Conservation (phyloP, 129 eudicot genomes). For the Rutidosis leptorrhynchoides region DNA sequence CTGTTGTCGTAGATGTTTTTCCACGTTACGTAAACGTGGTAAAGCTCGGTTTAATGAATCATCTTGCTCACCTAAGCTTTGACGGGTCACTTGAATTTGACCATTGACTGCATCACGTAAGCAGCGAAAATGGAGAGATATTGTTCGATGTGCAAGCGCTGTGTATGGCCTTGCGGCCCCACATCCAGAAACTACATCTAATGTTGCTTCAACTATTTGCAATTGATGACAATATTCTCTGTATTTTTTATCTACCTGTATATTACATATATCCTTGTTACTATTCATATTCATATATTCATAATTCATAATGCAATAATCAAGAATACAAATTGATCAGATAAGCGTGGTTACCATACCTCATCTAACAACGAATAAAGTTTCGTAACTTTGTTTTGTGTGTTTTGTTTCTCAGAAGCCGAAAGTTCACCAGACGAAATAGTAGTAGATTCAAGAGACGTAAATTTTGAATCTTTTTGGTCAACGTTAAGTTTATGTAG, state of each 20-base stretch:
- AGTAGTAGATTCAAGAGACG: slow-evolving; percentile 37
- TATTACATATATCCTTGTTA: slow-evolving; percentile 10
- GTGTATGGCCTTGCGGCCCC: slow-evolving; percentile 91
- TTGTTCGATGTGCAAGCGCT: slow-evolving; percentile 68
- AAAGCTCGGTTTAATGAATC: slow-evolving; percentile 42
- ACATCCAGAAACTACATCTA: slow-evolving; percentile 64
- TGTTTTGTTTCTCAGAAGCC: slow-evolving; percentile 62
- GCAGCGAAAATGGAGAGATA: slow-evolving; percentile 80
- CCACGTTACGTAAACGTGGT: slow-evolving; percentile 79
- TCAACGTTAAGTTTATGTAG: too few species aligned
- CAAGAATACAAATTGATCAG: neutral
- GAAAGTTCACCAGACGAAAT: slow-evolving; percentile 56
- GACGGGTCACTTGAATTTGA: slow-evolving; percentile 57
- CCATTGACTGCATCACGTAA: slow-evolving; percentile 65
- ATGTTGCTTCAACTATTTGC: slow-evolving; percentile 67
- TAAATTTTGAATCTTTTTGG: slow-evolving; percentile 32
- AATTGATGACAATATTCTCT: slow-evolving; percentile 69
- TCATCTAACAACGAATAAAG: slow-evolving; percentile 74
- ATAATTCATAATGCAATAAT: neutral
- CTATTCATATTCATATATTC: too few species aligned
- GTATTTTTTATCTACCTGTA: slow-evolving; percentile 81
- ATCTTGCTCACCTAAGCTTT: slow-evolving; percentile 74
- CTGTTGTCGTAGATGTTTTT: slow-evolving; percentile 76
- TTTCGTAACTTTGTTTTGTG: slow-evolving; percentile 65
- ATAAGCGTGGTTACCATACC: slow-evolving; percentile 55